Evolutionary conservation across 2,329 filamentous ascomycete species (phyloP), one percentile per base, ranked within the genome.

Genomic region (Beauveria australis): DNA sequence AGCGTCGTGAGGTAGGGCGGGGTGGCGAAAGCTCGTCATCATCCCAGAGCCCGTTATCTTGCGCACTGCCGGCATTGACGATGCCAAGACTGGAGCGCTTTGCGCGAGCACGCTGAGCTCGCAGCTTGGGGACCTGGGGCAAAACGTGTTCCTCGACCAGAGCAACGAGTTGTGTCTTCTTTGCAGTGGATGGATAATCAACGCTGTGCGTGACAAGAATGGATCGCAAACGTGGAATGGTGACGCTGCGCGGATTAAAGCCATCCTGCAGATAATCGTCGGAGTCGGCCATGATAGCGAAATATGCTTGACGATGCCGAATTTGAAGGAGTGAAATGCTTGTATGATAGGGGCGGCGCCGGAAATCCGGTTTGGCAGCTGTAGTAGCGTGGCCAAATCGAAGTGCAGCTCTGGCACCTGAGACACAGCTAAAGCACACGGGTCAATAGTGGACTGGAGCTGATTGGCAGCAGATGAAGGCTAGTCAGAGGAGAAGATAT

Each of bases 201-300:
- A 97, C 79, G 71, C 92, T 89, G 76, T 99, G 91, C 65, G 86
- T 89, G 69, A 97, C 89, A 61, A 99, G 85, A 66, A 97, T 95
- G 53, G 89, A 93, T 68, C 94, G 90, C 67, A 99, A 80, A 51
- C 89, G 89, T 30, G 94, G 92, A 54, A 97, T 86, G 1, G 92
- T 97, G 64, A 97, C 83, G 65, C 83, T 85, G 70, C 82, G 81
- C 22, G 94, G 86, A 72, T 99, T 91, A 72, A 97, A 97, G 68
- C 84, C 90, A 59, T 90, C 83, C 70, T 92, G 86, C 37, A 97
- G 86, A 72, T 97, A 99, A 66, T 91, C 89, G 66, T 92, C 89
- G 65, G 84, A 78, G 68, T 88, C 85, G 30, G 82, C 81, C 84
- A 87, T 87, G 66, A 57, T 74, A 8, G 48, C n/a, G 24, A 37